Conservation (phyloP, 768 basidiomycete species). For the Serendipita indica region DNA sequence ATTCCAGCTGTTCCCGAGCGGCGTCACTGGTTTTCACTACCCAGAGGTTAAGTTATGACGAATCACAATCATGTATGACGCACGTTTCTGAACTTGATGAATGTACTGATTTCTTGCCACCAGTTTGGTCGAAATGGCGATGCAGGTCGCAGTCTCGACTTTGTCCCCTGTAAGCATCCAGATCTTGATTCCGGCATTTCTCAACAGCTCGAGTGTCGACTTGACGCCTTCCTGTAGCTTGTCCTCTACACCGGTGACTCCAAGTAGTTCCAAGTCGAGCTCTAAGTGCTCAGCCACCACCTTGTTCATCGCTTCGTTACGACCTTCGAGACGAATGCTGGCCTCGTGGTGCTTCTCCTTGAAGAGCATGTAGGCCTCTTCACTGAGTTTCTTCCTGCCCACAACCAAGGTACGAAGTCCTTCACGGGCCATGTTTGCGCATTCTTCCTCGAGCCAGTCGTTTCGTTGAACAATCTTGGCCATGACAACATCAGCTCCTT, state of each 20-base stretch:
- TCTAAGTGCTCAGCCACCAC: slow-evolving; percentile 71
- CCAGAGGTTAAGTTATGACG: slow-evolving; percentile 1
- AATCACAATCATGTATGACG: slow-evolving; percentile 19
- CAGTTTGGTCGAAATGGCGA: slow-evolving; percentile 92
- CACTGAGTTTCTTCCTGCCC: slow-evolving; percentile 60
- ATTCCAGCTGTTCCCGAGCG: slow-evolving; percentile 77
- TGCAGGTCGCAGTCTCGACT: slow-evolving; percentile 96
- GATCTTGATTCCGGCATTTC: slow-evolving; percentile 96
- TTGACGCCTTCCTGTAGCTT: slow-evolving; percentile 97
- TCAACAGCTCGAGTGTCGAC: slow-evolving; percentile 75
- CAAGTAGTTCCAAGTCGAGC: slow-evolving; percentile 78
- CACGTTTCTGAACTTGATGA: slow-evolving; percentile 88
- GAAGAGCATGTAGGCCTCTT: slow-evolving; percentile 60
- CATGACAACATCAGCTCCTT: slow-evolving; percentile 99
- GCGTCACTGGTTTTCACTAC: slow-evolving; percentile 79
- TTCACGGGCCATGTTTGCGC: slow-evolving; percentile 95
- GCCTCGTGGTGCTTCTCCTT: slow-evolving; percentile 58
- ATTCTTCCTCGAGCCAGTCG: slow-evolving; percentile 98
- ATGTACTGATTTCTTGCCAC: slow-evolving; percentile 96
- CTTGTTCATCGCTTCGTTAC: slow-evolving; percentile 64
- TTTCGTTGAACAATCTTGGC: slow-evolving; percentile 84
- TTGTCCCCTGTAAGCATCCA: slow-evolving; percentile 99
- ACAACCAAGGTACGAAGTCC: slow-evolving; percentile 90
- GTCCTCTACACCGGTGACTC: slow-evolving; percentile 97
- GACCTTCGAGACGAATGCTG: slow-evolving; percentile 58